Evolutionary conservation across 257 asterid species (phyloP).

Genomic region (Fraxinus anomala): DNA sequence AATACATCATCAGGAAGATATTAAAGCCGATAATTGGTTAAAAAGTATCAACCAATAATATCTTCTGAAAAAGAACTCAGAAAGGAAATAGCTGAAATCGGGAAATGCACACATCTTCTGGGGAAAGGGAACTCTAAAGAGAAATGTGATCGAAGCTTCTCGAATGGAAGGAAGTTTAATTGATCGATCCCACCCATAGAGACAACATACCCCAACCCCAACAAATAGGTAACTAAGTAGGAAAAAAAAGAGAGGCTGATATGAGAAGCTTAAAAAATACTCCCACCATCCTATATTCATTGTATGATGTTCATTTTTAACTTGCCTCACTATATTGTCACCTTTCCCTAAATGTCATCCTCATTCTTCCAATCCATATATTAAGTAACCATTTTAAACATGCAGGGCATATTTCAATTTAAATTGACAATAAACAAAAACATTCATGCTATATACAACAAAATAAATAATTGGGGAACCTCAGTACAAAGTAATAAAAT

Average conservation of each 20-base stretch:
- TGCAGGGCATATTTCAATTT: not conserved
- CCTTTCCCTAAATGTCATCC: not conserved
- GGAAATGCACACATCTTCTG: not conserved
- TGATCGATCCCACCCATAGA: not conserved
- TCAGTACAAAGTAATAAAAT: not conserved
- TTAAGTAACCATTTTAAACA: conserved; percentile 1
- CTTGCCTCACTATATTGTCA: not conserved
- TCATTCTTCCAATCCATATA: conserved; percentile 4
- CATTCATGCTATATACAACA: not conserved
- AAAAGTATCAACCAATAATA: not conserved
- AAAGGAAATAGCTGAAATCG: not conserved
- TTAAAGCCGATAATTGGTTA: not conserved
- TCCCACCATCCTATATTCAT: not conserved
- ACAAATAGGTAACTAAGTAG: not conserved
- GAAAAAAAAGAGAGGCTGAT: not conserved
- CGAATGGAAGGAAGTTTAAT: not conserved
- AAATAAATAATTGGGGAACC: not conserved
- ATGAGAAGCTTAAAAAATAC: not conserved
- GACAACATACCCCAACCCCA: not conserved
- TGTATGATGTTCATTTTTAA: not conserved
- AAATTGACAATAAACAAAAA: not conserved
- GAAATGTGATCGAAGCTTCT: not conserved
- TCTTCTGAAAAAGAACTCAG: not conserved
- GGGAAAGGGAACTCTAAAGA: not conserved
- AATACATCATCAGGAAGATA: not conserved